Conservation (phyloP, 768 basidiomycete species). For the Butyriboletus loyo region DNA sequence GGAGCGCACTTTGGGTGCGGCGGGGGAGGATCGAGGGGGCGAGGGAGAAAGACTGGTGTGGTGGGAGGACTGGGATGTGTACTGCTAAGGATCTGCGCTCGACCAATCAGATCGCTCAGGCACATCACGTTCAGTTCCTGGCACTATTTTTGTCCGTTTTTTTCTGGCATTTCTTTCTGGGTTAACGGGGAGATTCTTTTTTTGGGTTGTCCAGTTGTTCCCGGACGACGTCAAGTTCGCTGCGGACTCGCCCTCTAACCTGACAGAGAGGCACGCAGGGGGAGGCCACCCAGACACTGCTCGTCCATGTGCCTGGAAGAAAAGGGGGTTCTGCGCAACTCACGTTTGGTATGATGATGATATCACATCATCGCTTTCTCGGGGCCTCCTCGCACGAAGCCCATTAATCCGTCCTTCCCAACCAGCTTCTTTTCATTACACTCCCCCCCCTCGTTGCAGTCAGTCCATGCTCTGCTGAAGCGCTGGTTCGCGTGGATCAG, state of each 20-base stretch:
- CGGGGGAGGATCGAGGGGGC: constrained; percentile 18
- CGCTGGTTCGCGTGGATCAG: constrained; percentile 16
- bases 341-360: neutral
- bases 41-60: constrained; percentile 26
- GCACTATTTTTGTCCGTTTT: constrained; percentile 17
- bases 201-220: neutral
- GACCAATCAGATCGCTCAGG: constrained; percentile 35
- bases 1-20: neutral
- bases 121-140: constrained; percentile 36
- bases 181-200: neutral
- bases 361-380: constrained; percentile 5
- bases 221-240: neutral
- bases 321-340: neutral
- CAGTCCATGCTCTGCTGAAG: constrained; percentile 3
- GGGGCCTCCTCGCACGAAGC: neutral
- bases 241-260: constrained; percentile 3
- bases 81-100: constrained; percentile 32
- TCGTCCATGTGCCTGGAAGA: constrained; percentile 7
- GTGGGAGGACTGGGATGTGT: constrained; percentile 30
- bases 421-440: constrained; percentile 1
- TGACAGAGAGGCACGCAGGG: constrained; percentile 1
- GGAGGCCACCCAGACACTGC: neutral
- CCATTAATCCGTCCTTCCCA: neutral
- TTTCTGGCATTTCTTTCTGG: neutral
- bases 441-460: constrained; percentile 2